Evolutionary conservation across 306 rosid species (phyloP), one percentile per base, ranked within the genome.

Genomic region (Crotalaria pallida): DNA sequence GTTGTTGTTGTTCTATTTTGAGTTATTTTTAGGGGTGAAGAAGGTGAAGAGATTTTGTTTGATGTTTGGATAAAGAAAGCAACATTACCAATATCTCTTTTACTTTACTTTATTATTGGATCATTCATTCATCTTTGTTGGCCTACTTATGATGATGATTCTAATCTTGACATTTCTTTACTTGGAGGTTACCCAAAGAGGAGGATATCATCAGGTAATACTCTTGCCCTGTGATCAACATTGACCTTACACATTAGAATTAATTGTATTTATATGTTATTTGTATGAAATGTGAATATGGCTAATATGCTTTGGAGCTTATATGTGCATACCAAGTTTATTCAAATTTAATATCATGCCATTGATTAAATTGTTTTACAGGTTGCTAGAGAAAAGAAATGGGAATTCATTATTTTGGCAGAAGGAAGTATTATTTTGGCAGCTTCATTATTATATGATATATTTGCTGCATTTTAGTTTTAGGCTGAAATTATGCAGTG

Each of bases 151-250:
- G n/a, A n/a, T n/a, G n/a, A n/a, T n/a, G n/a, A n/a, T n/a, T n/a
- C n/a, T n/a, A n/a, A n/a, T n/a, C n/a, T n/a, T n/a, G n/a, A n/a
- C n/a, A n/a, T n/a, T n/a, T n/a, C n/a, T 83, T 71, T 83, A 83
- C 79, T 53, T 67, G 81, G 87, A 83, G 61, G 87, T 83, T 44
- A 71, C 77, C 36, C 71, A 15, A 79, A 79, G 84, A 75, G 87
- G 87, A 79, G 87, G 87, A 59, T 79, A 34, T 76, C 79, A 55
- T 59, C 81, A 71, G 84, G 86, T 82, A 8, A 29, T 29, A 29
- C 34, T 38, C 29, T 36, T 67, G 33, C 40, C 47, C 11, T n/a
- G 0, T 58, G 13, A 26, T 50, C 38, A 7, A 33, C 58, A 22
- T 58, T 58, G 33, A 29, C 47, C 58, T 41, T n/a, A n/a, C 56